These are phyloP conservation scores for Fusarium heterosporum DNA, from an alignment of 2,329 filamentous ascomycete genomes.

Conservation along the genomic window DNA sequence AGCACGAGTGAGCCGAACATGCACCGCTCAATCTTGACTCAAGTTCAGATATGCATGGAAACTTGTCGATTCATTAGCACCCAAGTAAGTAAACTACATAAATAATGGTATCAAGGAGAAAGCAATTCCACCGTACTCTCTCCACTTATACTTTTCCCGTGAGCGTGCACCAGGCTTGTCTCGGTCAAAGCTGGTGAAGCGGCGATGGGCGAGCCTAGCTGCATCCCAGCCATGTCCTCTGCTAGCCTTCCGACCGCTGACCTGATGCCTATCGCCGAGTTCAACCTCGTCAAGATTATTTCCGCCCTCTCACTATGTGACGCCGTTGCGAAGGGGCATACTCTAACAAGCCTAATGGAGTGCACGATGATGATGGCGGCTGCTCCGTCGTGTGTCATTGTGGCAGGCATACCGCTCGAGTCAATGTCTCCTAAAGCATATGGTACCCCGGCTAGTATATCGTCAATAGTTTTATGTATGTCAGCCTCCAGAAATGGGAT, in stretches of 20 bases:
- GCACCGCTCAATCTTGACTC: too few relatives aligned
- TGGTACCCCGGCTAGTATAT: constrained; percentile 49
- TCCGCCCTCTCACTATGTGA: constrained; percentile 41
- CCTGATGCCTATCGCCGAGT: constrained; percentile 48
- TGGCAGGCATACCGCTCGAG: constrained; percentile 35
- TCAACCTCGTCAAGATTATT: constrained; percentile 44
- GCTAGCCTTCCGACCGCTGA: constrained; percentile 40
- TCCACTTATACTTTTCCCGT: background rate
- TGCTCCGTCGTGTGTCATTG: constrained; percentile 48
- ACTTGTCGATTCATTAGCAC: background rate
- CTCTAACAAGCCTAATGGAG: constrained; percentile 49
- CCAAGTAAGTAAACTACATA: background rate
- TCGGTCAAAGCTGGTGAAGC: background rate
- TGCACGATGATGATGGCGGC: constrained; percentile 49
- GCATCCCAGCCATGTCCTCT: background rate
- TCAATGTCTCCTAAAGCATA: constrained; percentile 50
- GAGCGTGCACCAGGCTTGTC: background rate
- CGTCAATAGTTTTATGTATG: constrained; percentile 46
- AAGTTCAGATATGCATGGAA: background rate
- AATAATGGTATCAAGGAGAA: constrained; percentile 14
- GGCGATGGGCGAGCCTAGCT: background rate
- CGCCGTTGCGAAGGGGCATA: constrained; percentile 46
- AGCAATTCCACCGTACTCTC: background rate
- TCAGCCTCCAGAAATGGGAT: constrained; percentile 42
- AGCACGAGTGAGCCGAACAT: constrained; percentile 5